These are phyloP conservation scores for Kalanchoe fedtschenkoi DNA, from an alignment of 164 flowering plant genomes.

Conservation along the genomic window DNA sequence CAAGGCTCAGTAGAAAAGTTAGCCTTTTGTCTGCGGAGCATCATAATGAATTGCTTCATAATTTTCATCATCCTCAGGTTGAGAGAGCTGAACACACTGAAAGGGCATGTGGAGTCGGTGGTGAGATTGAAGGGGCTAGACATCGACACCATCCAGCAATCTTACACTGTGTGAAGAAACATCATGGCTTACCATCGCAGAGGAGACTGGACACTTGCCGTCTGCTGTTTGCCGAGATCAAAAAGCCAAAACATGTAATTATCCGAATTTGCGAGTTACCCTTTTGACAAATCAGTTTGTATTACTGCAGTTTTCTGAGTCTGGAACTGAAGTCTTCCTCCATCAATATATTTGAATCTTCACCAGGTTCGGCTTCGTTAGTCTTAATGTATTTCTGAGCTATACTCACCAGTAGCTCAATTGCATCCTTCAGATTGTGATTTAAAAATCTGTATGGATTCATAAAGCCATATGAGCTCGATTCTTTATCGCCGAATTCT, in stretches of 20 bases:
- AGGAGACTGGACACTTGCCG: background rate
- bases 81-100: background rate
- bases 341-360: background rate
- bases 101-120: background rate
- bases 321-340: background rate
- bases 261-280: background rate
- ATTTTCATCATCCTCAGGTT: background rate
- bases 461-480: too few relatives aligned
- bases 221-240: background rate
- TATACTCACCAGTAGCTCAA: too few relatives aligned
- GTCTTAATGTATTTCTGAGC: too few relatives aligned
- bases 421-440: too few relatives aligned
- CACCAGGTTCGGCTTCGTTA: too few relatives aligned
- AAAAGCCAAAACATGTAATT: background rate
- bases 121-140: constrained; percentile 3
- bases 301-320: background rate
- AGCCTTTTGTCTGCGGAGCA: too few relatives aligned
- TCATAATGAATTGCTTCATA: too few relatives aligned
- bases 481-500: background rate
- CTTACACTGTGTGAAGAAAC: constrained; percentile 2
- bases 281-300: background rate
- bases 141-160: constrained; percentile 1
- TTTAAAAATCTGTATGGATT: too few relatives aligned
- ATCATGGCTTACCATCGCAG: background rate
- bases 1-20: too few relatives aligned